Conservation (phyloP, 495 filamentous ascomycete genomes). For the Amniculicola lignicola region DNA sequence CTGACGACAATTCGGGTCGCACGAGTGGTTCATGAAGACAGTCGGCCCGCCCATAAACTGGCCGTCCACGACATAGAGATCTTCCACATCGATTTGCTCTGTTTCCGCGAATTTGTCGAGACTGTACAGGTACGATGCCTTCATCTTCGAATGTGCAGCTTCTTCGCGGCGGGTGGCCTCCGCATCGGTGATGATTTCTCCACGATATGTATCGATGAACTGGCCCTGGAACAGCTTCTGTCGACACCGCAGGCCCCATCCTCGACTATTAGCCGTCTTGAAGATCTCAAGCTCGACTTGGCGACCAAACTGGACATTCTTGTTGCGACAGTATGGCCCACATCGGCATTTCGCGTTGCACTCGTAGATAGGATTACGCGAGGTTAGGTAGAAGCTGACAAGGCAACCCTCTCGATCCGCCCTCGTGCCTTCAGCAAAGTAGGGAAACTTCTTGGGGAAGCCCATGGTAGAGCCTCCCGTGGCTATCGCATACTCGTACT, state of each 20-base stretch:
- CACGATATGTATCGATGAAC: conserved; percentile 85
- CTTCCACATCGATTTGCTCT: conserved; percentile 31
- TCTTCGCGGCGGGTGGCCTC: conserved; percentile 66
- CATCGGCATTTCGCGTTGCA: conserved; percentile 75
- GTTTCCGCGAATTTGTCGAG: conserved; percentile 72
- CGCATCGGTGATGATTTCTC: conserved; percentile 74
- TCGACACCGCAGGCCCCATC: conserved; percentile 76
- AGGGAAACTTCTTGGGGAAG: conserved; percentile 44
- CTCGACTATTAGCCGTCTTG: conserved; percentile 62
- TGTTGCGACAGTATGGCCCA: conserved; percentile 64
- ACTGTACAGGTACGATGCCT: conserved; percentile 74
- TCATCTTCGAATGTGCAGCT: conserved; percentile 45
- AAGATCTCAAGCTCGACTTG: conserved; percentile 78
- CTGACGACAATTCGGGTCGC: conserved; percentile 72
- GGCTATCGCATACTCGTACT: background rate
- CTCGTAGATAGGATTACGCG: conserved; percentile 71
- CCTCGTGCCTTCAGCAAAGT: conserved; percentile 28
- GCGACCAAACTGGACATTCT: conserved; percentile 76
- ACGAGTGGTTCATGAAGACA: conserved; percentile 67
- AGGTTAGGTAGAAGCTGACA: conserved; percentile 48
- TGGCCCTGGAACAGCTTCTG: conserved; percentile 69
- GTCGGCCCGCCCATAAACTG: conserved; percentile 56
- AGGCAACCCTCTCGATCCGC: conserved; percentile 24
- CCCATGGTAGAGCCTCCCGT: conserved; percentile 22
- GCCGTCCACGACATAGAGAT: conserved; percentile 57